Conservation (phyloP, 495 filamentous ascomycete species). For the Neurospora terricola region DNA sequence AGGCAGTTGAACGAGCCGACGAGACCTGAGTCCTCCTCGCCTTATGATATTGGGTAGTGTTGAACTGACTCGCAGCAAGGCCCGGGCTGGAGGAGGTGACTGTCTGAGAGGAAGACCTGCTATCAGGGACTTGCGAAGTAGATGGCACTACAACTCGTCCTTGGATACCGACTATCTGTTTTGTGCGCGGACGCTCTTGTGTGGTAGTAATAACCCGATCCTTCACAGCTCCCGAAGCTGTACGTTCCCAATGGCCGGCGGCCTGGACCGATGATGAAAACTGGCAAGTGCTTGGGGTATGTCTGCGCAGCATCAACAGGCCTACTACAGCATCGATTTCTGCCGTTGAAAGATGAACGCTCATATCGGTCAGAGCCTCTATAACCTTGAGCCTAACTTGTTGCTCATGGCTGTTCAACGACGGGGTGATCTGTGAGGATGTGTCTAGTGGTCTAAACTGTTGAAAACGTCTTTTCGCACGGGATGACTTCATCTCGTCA, state of each 20-base stretch:
- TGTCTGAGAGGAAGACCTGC: neutral
- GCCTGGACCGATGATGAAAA: neutral
- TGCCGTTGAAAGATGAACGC: neutral
- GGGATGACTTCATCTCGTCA: neutral
- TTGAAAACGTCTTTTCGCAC: neutral
- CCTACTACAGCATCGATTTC: neutral
- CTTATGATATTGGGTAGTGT: neutral
- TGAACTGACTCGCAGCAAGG: neutral
- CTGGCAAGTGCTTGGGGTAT: neutral
- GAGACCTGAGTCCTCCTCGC: neutral
- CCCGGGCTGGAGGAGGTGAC: neutral
- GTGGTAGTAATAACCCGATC: neutral
- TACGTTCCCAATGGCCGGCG: neutral
- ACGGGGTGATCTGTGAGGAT: neutral
- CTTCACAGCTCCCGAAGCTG: neutral
- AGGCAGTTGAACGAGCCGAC: neutral
- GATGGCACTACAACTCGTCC: neutral
- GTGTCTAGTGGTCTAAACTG: neutral
- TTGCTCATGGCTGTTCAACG: neutral
- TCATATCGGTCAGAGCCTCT: neutral
- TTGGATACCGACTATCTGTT: neutral
- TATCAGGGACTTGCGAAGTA: neutral
- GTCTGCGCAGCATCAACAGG: neutral
- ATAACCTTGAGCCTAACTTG: neutral
- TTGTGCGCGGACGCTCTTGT: neutral